Conservation (phyloP, 306 rosid genomes). For the Dryas alaskensis region DNA sequence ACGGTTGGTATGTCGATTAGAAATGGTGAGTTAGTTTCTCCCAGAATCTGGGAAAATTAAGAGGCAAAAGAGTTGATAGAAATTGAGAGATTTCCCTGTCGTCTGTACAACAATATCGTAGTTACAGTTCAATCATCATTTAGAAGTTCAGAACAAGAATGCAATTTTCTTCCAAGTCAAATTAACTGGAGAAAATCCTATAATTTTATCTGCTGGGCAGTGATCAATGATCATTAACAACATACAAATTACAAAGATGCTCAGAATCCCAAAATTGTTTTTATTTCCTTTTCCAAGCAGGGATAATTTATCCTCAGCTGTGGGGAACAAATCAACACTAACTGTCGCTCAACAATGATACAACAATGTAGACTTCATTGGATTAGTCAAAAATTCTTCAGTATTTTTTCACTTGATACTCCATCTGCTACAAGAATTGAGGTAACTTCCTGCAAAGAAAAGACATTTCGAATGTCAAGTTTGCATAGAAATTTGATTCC, state of each 20-base stretch:
- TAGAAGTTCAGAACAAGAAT: neutral
- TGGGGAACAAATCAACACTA: slow-evolving; percentile 38
- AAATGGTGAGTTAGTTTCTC: too few species aligned
- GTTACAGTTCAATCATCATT: neutral
- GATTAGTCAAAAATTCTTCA: slow-evolving; percentile 70
- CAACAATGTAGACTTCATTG: slow-evolving; percentile 39
- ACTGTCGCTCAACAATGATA: slow-evolving; percentile 30
- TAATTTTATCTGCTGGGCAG: slow-evolving; percentile 1
- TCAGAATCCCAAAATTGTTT: slow-evolving; percentile 38
- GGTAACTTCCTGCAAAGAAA: slow-evolving; percentile 72
- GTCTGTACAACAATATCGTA: too few species aligned
- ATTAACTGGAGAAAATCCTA: neutral
- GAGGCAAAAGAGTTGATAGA: too few species aligned
- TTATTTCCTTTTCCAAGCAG: slow-evolving; percentile 45
- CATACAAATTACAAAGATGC: slow-evolving; percentile 2
- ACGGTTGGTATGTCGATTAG: too few species aligned
- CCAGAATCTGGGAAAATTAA: too few species aligned
- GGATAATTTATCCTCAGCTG: slow-evolving; percentile 47
- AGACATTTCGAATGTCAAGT: neutral
- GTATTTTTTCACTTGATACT: slow-evolving; percentile 74
- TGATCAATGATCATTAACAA: slow-evolving; percentile 1
- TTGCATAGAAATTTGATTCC: neutral
- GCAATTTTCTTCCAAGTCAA: neutral
- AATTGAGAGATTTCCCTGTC: too few species aligned
- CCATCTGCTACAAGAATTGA: slow-evolving; percentile 86